A percentile compares a stretch with the other conserved stretches of the same genome.
phyloP scores from a whole-genome alignment of 306 rosid genomes.

The Vigna mungo region DNA sequence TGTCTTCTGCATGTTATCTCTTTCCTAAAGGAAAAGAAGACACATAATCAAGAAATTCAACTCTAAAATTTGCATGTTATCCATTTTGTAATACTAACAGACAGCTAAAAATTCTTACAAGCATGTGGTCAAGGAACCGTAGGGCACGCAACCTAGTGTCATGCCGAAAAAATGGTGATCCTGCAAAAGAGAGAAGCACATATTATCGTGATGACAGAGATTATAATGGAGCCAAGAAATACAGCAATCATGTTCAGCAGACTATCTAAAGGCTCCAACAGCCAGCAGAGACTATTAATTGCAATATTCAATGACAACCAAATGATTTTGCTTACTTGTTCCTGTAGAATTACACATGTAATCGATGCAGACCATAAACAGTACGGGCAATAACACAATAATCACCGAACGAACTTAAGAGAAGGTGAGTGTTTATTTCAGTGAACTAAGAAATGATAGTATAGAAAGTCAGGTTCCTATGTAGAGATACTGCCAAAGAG shows the following conservation, averaged over 20 bases:
- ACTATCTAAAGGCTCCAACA: constrained; percentile 24
- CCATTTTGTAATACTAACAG: constrained; percentile 36
- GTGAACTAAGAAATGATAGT: neutral
- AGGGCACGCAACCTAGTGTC: constrained; percentile 99
- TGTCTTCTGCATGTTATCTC: constrained; percentile 99
- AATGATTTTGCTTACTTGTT: neutral
- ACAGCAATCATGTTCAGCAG: neutral
- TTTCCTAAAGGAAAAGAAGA: constrained; percentile 70
- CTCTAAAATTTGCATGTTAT: constrained; percentile 35
- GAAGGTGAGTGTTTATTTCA: neutral
- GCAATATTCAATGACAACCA: neutral
- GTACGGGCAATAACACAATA: neutral
- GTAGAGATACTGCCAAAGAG: too few species aligned
- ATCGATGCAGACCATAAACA: neutral
- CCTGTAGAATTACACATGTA: neutral
- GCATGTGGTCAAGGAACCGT: constrained; percentile 99
- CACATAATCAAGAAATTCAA: constrained; percentile 33
- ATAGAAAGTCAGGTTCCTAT: too few species aligned
- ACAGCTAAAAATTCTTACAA: constrained; percentile 67
- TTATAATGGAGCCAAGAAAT: neutral
- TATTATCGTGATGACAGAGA: neutral
- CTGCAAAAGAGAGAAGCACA: constrained; percentile 58
- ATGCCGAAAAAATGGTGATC: constrained; percentile 87
- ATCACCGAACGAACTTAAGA: neutral
- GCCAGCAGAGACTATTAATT: constrained; percentile 22